Evolutionary conservation across 129 eudicot genomes (phyloP).

Genomic region (Flaveria ramosissima): DNA sequence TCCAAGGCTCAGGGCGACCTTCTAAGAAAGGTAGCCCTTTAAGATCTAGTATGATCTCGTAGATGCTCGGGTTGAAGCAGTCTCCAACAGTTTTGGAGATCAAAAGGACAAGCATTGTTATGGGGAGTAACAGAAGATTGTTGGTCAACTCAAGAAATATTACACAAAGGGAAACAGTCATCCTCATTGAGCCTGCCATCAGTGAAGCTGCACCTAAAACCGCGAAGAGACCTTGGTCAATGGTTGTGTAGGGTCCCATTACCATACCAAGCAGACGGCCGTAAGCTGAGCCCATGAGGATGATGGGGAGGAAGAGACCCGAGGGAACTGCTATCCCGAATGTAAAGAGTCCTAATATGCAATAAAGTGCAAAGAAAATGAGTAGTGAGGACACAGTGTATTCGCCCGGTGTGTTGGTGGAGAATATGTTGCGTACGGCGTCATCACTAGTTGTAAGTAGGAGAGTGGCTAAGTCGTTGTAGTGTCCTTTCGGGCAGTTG

Average conservation of each 20-base stretch:
- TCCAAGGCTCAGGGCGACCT: conserved; percentile 86
- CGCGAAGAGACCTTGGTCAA: conserved; percentile 79
- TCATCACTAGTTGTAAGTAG: conserved; percentile 87
- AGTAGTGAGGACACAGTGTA: conserved; percentile 50
- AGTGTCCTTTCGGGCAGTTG: conserved; percentile 88
- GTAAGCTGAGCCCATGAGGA: conserved; percentile 88
- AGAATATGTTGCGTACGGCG: conserved; percentile 79
- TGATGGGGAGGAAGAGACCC: conserved; percentile 91
- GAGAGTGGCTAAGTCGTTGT: conserved; percentile 88
- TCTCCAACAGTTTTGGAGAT: conserved; percentile 91
- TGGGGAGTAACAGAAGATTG: conserved; percentile 82
- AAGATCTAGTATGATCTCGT: conserved; percentile 77
- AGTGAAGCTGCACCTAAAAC: conserved; percentile 95
- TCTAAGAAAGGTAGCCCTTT: conserved; percentile 92
- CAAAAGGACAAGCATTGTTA: conserved; percentile 85
- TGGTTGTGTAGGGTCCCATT: conserved; percentile 73
- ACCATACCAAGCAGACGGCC: conserved; percentile 78
- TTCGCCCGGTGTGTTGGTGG: conserved; percentile 65
- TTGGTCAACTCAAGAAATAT: conserved; percentile 91
- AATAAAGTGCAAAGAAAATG: conserved; percentile 73
- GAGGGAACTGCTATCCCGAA: conserved; percentile 98
- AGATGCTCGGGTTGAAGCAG: conserved; percentile 81
- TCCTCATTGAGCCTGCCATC: conserved; percentile 98
- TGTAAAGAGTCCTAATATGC: conserved; percentile 80
- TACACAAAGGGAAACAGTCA: conserved; percentile 92